Evolutionary conservation across 495 filamentous ascomycete species (phyloP).

Genomic region (Aspergillus steynii): DNA sequence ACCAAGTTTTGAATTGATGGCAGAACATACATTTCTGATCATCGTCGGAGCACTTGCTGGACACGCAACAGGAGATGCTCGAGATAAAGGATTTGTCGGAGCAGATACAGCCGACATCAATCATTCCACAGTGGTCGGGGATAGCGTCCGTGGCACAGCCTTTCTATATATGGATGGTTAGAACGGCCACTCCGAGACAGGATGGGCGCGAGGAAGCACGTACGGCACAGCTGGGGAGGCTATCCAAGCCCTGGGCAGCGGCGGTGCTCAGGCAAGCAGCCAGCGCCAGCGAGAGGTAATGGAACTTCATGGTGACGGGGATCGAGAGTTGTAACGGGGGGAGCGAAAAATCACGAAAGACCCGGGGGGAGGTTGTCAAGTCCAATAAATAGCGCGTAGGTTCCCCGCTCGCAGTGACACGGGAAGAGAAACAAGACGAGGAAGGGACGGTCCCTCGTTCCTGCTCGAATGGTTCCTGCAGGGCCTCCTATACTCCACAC

Average conservation of each 20-base stretch:
- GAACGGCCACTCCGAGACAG: not conserved
- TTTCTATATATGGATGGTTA: slow-evolving; percentile 37
- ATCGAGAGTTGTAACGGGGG: slow-evolving; percentile 1
- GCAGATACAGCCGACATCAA: slow-evolving; percentile 72
- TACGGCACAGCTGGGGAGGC: slow-evolving; percentile 54
- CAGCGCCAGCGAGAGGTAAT: slow-evolving; percentile 29
- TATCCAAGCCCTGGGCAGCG: slow-evolving; percentile 40
- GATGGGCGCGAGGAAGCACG: slow-evolving; percentile 7
- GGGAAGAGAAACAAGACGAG: too few species aligned
- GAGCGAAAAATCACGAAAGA: slow-evolving; percentile 10
- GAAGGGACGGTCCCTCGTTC: too few species aligned
- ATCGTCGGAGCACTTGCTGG: slow-evolving; percentile 46
- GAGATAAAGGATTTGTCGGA: slow-evolving; percentile 55
- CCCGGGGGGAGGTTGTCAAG: not conserved
- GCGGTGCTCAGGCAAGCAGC: slow-evolving; percentile 33
- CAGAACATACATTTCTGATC: slow-evolving; percentile 56
- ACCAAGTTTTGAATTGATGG: too few species aligned
- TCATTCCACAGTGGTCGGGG: slow-evolving; percentile 50
- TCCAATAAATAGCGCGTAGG: too few species aligned
- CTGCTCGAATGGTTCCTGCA: too few species aligned
- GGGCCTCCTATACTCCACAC: too few species aligned
- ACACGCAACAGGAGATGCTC: slow-evolving; percentile 68
- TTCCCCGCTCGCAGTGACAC: too few species aligned
- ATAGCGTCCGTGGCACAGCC: slow-evolving; percentile 51
- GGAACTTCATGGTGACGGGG: slow-evolving; percentile 39